phyloP scores from a whole-genome alignment of 805 yeast species.

The Debaryomyces maramus region DNA sequence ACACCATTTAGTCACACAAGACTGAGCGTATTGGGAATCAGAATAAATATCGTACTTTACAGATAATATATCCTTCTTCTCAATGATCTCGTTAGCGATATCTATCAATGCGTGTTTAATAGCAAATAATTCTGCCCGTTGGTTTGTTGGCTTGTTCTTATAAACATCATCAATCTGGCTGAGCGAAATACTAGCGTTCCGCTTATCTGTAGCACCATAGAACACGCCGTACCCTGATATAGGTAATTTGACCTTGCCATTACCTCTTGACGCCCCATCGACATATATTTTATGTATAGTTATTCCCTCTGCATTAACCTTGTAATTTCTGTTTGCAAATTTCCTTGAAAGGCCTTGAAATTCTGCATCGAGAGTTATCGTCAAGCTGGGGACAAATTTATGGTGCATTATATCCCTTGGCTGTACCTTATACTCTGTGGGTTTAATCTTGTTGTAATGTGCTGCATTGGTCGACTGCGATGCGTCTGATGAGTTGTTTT shows the following conservation, averaged over 20 bases:
- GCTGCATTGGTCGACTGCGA: neutral
- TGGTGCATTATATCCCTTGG: neutral
- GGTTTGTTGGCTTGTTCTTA: constrained; percentile 59
- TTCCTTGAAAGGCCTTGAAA: neutral
- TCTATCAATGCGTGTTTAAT: constrained; percentile 52
- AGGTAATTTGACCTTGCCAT: constrained; percentile 43
- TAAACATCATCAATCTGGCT: constrained; percentile 20
- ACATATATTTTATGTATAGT: constrained; percentile 47
- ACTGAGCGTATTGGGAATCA: constrained; percentile 70
- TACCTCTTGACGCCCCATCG: constrained; percentile 75
- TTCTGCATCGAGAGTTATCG: neutral
- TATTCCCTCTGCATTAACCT: neutral
- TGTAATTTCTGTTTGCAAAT: neutral
- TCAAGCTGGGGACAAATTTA: constrained; percentile 1
- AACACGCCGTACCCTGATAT: constrained; percentile 76
- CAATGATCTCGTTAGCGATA: constrained; percentile 33
- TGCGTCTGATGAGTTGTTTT: neutral
- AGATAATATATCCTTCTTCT: constrained; percentile 12
- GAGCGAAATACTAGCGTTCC: constrained; percentile 59
- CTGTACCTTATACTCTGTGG: neutral
- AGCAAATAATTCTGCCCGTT: constrained; percentile 78
- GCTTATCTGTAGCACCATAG: constrained; percentile 54
- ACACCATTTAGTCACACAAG: constrained; percentile 58
- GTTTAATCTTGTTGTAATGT: neutral
- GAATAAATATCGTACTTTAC: constrained; percentile 49